Evolutionary conservation across 345 rosid species (phyloP), one percentile per base, ranked within the genome.

Genomic region (Syzygium grande): DNA sequence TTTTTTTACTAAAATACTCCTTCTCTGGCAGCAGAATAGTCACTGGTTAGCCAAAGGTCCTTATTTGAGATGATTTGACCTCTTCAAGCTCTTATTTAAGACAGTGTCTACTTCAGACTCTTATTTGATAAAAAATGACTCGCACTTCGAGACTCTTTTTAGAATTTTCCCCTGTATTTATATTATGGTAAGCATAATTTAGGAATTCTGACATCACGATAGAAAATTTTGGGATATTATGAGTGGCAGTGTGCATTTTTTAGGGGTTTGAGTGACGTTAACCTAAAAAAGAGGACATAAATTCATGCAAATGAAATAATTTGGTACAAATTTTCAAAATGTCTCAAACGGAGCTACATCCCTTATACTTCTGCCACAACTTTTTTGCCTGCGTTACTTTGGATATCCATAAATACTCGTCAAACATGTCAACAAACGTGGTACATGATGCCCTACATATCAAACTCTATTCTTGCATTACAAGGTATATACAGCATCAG

Each of bases 61-160:
- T 43, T 43, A 43, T 43, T 43, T 43, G 46, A 43, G 7, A 43
- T 7, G 46, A 43, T 43, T 43, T 43, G 1, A 7, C 46, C 46
- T 5, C 1, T 43, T 5, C 46, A 43, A 43, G 46, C 1, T 7
- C 7, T 43, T 43, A 43, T 43, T 43, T 43, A 43, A 43, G 7
- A 43, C 46, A 43, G 46, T 1, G 7, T 43, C 7, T 1, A 6
- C 46, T 43, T 6, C 5, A 43, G 7, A 43, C 1, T 7, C 0
- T 43, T 43, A 43, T 43, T 43, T 43, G 46, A 43, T n/a, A n/a
- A 1, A 43, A 43, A 43, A 43, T 6, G 7, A 43, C 46, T 43
- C 7, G n/a, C 7, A 43, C 7, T 43, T 43, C 46, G 7, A 43
- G 0, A 1, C 46, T 7, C 5, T 43, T 43, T 43, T 43, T 43